Evolutionary conservation across 179 eudicot genomes (phyloP), one percentile per base, ranked within the genome.

Genomic region (Silene coronaria): DNA sequence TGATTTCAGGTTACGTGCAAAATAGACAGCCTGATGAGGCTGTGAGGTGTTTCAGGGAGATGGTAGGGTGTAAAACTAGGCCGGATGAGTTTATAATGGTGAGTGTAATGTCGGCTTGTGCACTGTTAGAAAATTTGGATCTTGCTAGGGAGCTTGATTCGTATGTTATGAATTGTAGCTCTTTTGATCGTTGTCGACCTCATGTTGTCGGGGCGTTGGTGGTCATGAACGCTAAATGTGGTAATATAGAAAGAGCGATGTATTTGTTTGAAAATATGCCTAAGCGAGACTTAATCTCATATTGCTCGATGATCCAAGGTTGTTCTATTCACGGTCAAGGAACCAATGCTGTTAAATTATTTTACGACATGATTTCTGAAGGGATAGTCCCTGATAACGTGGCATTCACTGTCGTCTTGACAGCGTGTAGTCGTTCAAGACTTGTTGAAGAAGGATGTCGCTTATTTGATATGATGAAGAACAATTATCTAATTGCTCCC

Each of bases 181-280:
- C 75, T 8, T 77, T 84, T 73, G 85, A 87, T 80, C 80, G 82
- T 23, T 34, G 22, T 3, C 75, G 75, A 0, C 62, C 66, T 66
- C 93, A 87, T 76, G 86, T 89, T 19, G 80, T 75, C 22, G 87
- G 89, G 11, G 91, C 93, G 48, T 85, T 84, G 16, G 81, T 89
- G 19, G 87, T 86, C 61, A 89, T 89, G 93, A 84, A 87, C 74
- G 87, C 86, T n/a, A 89, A 89, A 74, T 89, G 93, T 70, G 91
- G 93, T 70, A 82, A 87, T 75, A 71, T 87, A 78, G 93, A 86
- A 38, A 82, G 85, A 75, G 93, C 93, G 0, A 60, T 42, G 71
- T 57, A 24, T 58, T 76, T 86, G 82, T 89, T 89, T 69, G 79
- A 78, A 62, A 72, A 45, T 34, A 87, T 86, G 86, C 81, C 86